Evolutionary conservation across 2,329 filamentous ascomycete species (phyloP), one percentile per base, ranked within the genome.

Genomic region (Iodosphaeria phyllophila): DNA sequence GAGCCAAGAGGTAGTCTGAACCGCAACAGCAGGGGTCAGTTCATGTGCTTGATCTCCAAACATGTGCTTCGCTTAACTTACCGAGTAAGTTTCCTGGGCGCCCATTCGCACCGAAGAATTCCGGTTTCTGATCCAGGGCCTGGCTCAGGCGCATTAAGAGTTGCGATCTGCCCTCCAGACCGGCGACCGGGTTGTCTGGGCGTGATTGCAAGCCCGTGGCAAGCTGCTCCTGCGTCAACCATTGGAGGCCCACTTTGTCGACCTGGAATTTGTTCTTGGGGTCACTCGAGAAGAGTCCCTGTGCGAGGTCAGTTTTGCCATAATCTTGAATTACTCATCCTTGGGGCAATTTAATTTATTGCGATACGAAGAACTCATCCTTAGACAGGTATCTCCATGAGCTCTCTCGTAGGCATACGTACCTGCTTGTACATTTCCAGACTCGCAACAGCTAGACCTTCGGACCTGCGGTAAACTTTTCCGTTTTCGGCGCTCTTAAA

Each of bases 31-130:
- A 5, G 4, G 9, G 8, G n/a, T 16, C 16, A 8, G 18, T 8
- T n/a, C 12, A 11, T 9, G 15, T 16, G 16, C 19, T 11, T 8
- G 7, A 23, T 4, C 16, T n/a, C 8, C 4, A 24, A 17, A 8
- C 3, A 17, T 12, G 9, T 9, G 16, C 5, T 17, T 7, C 10
- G n/a, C 4, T 22, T 5, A 11, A 47, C 64, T 39, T 60, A 89
- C 82, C 82, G 32, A 95, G 70, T 72, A 98, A 83, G 46, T 92
- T 91, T 37, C 89, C 89, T 8, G 89, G 89, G 29, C 89, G 65
- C 25, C 74, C 78, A 42, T 84, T 72, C 2, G 65, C 60, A 13
- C 86, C 86, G 48, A 93, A 98, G 38, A 82, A 75, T 25, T 89
- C 75, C 30, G 69, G 61, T 43, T 86, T 83, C 33, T 74, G 64